phyloP scores from a whole-genome alignment of 179 eudicot genomes.

The Gypsophila paniculata region DNA sequence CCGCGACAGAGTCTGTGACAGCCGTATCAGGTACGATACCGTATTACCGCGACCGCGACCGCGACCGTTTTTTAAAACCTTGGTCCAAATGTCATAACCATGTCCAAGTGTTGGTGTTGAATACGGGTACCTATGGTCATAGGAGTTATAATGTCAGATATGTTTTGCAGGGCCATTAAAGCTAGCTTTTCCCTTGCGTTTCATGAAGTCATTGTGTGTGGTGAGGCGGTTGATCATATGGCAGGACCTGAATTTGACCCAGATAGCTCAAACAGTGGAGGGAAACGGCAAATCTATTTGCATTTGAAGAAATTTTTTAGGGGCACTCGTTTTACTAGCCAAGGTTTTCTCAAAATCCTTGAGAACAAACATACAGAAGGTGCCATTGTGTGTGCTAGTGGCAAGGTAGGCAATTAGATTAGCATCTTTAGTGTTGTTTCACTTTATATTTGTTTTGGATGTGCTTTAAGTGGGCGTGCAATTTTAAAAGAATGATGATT shows the following conservation, averaged over 20 bases:
- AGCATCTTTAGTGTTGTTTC: neutral
- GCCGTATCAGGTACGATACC: too few relatives aligned
- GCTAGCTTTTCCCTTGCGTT: slow-evolving; percentile 65
- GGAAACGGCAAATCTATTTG: slow-evolving; percentile 51
- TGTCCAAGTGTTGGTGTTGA: too few relatives aligned
- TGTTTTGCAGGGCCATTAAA: slow-evolving; percentile 62
- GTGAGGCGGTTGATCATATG: slow-evolving; percentile 51
- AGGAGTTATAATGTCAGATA: slow-evolving; percentile 5
- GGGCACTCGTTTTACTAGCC: slow-evolving; percentile 71
- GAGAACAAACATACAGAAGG: slow-evolving; percentile 72
- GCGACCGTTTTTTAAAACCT: too few relatives aligned
- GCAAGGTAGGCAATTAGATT: slow-evolving; percentile 59
- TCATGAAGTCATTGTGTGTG: slow-evolving; percentile 80
- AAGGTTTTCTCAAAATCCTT: slow-evolving; percentile 61
- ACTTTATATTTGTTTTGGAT: neutral
- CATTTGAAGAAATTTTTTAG: slow-evolving; percentile 85
- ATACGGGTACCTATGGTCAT: neutral
- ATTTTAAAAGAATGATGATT: neutral
- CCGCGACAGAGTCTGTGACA: too few relatives aligned
- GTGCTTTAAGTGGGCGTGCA: neutral
- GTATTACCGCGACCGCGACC: too few relatives aligned
- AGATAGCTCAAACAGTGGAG: slow-evolving; percentile 32
- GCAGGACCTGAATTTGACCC: slow-evolving; percentile 34
- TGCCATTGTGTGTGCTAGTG: slow-evolving; percentile 86
- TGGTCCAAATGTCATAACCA: too few relatives aligned